A percentile compares a stretch with the other conserved stretches of the same genome.
phyloP scores from a whole-genome alignment of 441 rosid species.

The Corymbia citriodora region DNA sequence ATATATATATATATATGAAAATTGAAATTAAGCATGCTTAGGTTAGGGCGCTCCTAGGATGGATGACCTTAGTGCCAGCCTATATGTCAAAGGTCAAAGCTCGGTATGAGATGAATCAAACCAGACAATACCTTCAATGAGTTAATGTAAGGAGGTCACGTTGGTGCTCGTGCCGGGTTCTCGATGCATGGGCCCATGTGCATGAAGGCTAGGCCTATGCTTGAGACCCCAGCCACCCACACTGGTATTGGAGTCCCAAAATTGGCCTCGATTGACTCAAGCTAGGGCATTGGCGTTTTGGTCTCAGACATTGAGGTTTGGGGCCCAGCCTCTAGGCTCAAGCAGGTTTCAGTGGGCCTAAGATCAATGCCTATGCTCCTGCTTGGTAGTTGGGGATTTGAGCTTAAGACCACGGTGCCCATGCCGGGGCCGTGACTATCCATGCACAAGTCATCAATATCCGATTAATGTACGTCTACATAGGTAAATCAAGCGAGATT shows the following conservation, averaged over 20 bases:
- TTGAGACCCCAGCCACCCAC: fast-evolving
- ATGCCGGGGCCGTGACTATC: not conserved
- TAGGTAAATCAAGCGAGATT: not conserved
- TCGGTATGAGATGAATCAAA: not conserved
- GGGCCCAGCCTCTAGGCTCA: not conserved
- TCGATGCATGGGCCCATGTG: not conserved
- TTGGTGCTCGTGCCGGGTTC: not conserved
- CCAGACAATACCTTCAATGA: not conserved
- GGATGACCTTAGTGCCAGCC: not conserved
- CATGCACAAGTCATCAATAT: not conserved
- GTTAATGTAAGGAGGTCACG: not conserved
- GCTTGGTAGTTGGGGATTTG: not conserved
- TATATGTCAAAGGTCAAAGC: not conserved
- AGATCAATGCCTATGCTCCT: not conserved
- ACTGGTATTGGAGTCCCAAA: fast-evolving
- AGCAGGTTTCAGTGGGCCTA: too few species aligned
- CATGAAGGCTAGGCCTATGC: not conserved
- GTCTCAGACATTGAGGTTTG: fast-evolving
- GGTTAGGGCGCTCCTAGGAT: not conserved
- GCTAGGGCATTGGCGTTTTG: not conserved
- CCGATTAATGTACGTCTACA: too few species aligned
- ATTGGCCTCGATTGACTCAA: not conserved
- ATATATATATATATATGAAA: too few species aligned
- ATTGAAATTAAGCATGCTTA: too few species aligned
- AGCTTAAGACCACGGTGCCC: not conserved